Evolutionary conservation across 306 rosid genomes (phyloP).

Genomic region (Vicia faba): DNA sequence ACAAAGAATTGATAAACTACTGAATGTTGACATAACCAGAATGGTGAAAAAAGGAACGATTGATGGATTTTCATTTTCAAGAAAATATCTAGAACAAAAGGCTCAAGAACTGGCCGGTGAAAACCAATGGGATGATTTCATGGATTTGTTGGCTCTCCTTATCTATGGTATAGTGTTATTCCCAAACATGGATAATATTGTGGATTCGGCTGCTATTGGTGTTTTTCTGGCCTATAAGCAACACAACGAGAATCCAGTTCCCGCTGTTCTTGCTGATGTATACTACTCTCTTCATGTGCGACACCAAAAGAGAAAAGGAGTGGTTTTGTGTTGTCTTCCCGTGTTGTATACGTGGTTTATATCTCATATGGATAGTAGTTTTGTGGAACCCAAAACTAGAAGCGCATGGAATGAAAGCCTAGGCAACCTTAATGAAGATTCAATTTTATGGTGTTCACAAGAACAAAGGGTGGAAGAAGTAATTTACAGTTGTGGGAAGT

Average conservation of each 20-base stretch:
- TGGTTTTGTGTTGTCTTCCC: not conserved
- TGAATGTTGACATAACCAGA: not conserved
- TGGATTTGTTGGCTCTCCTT: not conserved
- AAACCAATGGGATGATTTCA: not conserved
- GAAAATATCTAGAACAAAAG: not conserved
- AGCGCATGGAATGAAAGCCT: not conserved
- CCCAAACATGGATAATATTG: not conserved
- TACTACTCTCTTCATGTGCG: not conserved
- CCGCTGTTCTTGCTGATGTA: not conserved
- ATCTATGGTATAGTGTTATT: not conserved
- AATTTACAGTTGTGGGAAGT: not conserved
- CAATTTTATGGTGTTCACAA: not conserved
- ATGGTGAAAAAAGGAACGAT: not conserved
- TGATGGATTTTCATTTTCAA: too few relatives aligned
- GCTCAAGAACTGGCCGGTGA: not conserved
- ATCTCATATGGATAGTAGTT: not conserved
- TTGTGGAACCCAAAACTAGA: not conserved
- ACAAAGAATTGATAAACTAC: not conserved
- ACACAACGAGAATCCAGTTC: not conserved
- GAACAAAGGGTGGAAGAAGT: not conserved
- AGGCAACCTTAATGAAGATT: not conserved
- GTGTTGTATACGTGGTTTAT: not conserved
- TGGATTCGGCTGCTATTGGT: not conserved
- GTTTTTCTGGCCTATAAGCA: not conserved
- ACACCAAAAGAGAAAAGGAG: not conserved